Percentiles rank a stretch among this genome's conserved stretches.
phyloP scores from a whole-genome alignment of 2,329 filamentous ascomycete genomes.

The Colletotrichum navitas region DNA sequence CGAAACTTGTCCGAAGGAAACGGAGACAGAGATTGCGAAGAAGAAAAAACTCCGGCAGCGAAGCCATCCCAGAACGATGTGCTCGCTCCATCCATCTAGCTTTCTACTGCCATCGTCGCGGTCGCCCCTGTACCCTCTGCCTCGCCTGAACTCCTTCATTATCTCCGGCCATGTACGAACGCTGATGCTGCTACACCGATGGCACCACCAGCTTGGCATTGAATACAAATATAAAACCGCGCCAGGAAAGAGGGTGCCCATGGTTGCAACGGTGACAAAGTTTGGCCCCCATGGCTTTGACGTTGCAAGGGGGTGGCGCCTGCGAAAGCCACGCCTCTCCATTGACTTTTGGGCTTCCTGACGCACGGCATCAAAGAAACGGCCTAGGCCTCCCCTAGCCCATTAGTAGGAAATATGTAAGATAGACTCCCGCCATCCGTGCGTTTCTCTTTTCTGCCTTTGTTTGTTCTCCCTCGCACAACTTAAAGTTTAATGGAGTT shows the following conservation, averaged over 20 bases:
- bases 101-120: background rate
- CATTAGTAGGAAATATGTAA: constrained; percentile 1
- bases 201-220: background rate
- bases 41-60: background rate
- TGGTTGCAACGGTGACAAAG: background rate
- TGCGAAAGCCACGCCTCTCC: background rate
- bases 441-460: background rate
- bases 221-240: background rate
- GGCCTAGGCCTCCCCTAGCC: background rate
- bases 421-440: constrained; percentile 4
- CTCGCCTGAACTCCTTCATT: constrained; percentile 1
- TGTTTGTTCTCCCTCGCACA: constrained; percentile 19
- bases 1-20: constrained; percentile 4
- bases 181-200: background rate
- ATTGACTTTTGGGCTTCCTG: background rate
- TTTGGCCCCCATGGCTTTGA: constrained; percentile 2
- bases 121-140: background rate
- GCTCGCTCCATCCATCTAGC: background rate
- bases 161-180: background rate
- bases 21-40: background rate
- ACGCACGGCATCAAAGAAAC: background rate
- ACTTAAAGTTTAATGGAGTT: constrained; percentile 21
- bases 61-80: background rate
- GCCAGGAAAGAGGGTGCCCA: background rate
- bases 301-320: background rate